These are phyloP conservation scores for Aspergillus cavernicola DNA, from an alignment of 495 filamentous ascomycete species.

Conservation along the genomic window DNA sequence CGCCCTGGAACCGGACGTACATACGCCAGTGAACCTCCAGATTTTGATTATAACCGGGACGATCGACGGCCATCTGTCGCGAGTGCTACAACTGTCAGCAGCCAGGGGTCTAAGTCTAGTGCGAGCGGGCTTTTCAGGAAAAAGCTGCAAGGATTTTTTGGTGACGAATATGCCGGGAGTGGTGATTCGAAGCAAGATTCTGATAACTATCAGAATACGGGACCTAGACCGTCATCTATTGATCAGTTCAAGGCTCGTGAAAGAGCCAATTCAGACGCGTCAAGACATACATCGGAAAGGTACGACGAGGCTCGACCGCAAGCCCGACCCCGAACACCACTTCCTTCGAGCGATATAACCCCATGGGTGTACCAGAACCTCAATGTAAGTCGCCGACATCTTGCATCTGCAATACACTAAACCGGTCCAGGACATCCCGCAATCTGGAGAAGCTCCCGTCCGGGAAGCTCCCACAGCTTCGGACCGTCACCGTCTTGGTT, in stretches of 20 bases:
- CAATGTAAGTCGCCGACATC: constrained; percentile 51
- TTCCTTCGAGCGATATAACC: constrained; percentile 88
- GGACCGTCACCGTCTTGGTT: constrained; percentile 61
- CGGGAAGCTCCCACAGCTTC: constrained; percentile 66
- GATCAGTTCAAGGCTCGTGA: constrained; percentile 56
- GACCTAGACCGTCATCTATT: constrained; percentile 53
- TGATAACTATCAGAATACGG: constrained; percentile 55
- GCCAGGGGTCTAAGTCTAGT: constrained; percentile 82
- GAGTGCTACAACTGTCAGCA: constrained; percentile 85
- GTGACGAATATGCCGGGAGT: constrained; percentile 69
- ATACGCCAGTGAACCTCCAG: constrained; percentile 63
- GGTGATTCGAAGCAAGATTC: constrained; percentile 66
- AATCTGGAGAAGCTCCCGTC: constrained; percentile 80
- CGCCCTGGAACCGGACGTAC: constrained; percentile 61
- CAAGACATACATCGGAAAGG: constrained; percentile 50
- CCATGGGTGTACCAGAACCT: constrained; percentile 93
- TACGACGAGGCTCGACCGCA: constrained; percentile 56
- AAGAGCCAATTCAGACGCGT: constrained; percentile 68
- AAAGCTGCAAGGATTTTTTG: constrained; percentile 79
- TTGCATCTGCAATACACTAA: background rate
- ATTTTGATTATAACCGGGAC: constrained; percentile 62
- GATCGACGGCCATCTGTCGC: constrained; percentile 84
- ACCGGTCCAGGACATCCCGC: constrained; percentile 62
- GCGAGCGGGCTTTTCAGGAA: constrained; percentile 65
- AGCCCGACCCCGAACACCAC: constrained; percentile 75